These are phyloP conservation scores for Termitomyces sp. DNA, from an alignment of 768 basidiomycete genomes.

Conservation along the genomic window DNA sequence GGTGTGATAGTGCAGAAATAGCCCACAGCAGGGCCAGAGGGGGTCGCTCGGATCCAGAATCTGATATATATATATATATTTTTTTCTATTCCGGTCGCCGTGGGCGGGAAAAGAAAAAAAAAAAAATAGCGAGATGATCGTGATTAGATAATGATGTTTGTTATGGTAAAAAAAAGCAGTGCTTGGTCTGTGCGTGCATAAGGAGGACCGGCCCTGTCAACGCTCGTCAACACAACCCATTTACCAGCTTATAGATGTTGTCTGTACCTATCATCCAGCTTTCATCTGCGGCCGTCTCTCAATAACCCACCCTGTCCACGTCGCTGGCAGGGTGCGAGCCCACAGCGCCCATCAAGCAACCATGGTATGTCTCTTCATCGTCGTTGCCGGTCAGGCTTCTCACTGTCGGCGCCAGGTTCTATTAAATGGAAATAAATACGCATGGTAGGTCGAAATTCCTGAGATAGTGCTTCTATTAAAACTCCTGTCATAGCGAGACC, in stretches of 20 bases:
- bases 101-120: not conserved
- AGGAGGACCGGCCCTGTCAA: conserved; percentile 44
- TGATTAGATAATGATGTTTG: conserved; percentile 12
- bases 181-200: conserved; percentile 33
- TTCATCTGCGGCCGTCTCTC: conserved; percentile 24
- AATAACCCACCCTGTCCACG: conserved; percentile 48
- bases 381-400: not conserved
- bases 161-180: conserved; percentile 12
- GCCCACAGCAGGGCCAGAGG: no score
- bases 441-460: conserved; percentile 53
- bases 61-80: no score
- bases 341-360: conserved; percentile 5
- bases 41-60: not conserved
- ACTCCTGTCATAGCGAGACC: conserved; percentile 57
- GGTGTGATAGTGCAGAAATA: no score
- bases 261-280: conserved; percentile 32
- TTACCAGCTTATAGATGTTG: conserved; percentile 33
- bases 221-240: conserved; percentile 42
- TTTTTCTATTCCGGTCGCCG: not conserved
- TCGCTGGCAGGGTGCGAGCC: conserved; percentile 46
- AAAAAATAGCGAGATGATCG: not conserved
- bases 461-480: conserved; percentile 3
- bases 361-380: conserved; percentile 10
- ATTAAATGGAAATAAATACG: conserved; percentile 74
- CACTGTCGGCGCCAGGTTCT: conserved; percentile 41